Conservation (phyloP, 2,329 filamentous ascomycete species). For the Seiridium unicorne region DNA sequence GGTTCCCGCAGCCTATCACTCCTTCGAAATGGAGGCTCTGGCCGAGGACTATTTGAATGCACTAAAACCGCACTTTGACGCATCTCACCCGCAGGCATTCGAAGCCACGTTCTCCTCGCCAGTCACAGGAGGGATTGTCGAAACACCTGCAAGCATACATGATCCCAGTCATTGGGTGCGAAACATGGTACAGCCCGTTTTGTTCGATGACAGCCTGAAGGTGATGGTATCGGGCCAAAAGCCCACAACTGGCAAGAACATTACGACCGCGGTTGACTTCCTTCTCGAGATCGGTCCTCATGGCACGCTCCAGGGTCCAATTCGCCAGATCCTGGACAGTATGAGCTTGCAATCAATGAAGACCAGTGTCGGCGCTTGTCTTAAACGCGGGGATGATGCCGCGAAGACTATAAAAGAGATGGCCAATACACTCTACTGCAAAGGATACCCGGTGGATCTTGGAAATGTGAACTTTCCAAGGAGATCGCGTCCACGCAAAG, state of each 20-base stretch:
- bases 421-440: slow-evolving; percentile 1
- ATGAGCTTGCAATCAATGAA: neutral
- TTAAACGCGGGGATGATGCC: slow-evolving; percentile 16
- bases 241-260: slow-evolving; percentile 1
- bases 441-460: slow-evolving; percentile 10
- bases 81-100: neutral
- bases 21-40: slow-evolving; percentile 23
- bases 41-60: slow-evolving; percentile 15
- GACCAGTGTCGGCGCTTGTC: neutral
- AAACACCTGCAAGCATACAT: neutral
- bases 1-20: slow-evolving; percentile 28
- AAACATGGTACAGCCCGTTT: slow-evolving; percentile 22
- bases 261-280: slow-evolving; percentile 13
- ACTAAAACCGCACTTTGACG: slow-evolving; percentile 1
- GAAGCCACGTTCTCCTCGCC: slow-evolving; percentile 1
- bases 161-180: slow-evolving; percentile 20
- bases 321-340: slow-evolving; percentile 17
- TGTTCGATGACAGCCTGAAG: slow-evolving; percentile 33
- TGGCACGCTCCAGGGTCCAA: slow-evolving; percentile 4
- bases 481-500: neutral
- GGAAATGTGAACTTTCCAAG: slow-evolving; percentile 18
- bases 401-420: slow-evolving; percentile 22
- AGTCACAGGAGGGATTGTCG: slow-evolving; percentile 3
- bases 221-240: slow-evolving; percentile 29
- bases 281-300: slow-evolving; percentile 6